Base-by-base conservation (phyloP, 1,139 yeast species). In the Saccharomyces hybrid region DNA sequence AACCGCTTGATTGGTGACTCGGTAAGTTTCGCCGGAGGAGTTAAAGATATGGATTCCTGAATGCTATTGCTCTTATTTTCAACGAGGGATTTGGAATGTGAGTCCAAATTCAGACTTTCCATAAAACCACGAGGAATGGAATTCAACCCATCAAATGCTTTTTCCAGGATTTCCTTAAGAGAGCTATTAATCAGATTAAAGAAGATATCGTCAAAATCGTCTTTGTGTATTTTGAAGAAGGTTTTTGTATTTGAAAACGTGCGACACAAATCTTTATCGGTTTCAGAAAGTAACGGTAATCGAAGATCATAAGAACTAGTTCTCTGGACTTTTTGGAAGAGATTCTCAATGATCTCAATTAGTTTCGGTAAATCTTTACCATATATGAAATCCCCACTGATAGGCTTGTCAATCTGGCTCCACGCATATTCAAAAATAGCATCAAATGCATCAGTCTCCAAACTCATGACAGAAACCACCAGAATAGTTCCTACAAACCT, bases 151-250 rank as follows among this genome's bases (percentile, higher is more conserved):
- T 57, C 48, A 55, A 61, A 34, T 57, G 68, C 54, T 46, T 14
- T 9, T 16, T 31, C 25, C 23, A 55, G 38, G 3, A 53, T 14
- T 11, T 60, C 55, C 38, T 58, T 58, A 57, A 67, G 50, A 54
- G 62, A 47, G 51, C 58, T 46, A 56, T 73, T 62, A 49, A 62
- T 53, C 55, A 62, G 47, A 53, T 63, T 59, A 49, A 61, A 54
- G 49, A 71, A 69, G 31, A 67, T 55, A n/a, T 62, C 61, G 32
- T 57, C 56, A 56, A 72, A 68, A 27, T 66, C 70, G 5, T 63
- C 59, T 55, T 66, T 71, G 51, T 64, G 61, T 1, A 72, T 60
- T 51, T 68, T 67, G 49, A 60, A 59, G 46, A 61, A 62, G 26
- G 63, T 62, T 28, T 67, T 63, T n/a, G 62, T 65, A 41, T 57